Conservation (phyloP, 257 asterid species). For the Primulina tabacum region DNA sequence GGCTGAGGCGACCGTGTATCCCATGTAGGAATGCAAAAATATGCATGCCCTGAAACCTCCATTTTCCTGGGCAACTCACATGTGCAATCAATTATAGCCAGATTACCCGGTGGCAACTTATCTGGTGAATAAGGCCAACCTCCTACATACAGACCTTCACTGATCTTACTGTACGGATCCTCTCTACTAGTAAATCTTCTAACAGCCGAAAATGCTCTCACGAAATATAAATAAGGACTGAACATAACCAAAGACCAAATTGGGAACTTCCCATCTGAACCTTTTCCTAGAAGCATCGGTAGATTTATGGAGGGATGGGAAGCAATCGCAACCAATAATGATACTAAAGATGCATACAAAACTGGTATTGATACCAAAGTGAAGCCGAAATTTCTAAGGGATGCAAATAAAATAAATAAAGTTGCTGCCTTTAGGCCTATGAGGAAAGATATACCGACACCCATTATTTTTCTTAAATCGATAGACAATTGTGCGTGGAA, state of each 20-base stretch:
- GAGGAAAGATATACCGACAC: constrained; percentile 65
- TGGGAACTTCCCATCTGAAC: constrained; percentile 79
- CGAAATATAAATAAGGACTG: constrained; percentile 79
- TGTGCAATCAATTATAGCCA: constrained; percentile 85
- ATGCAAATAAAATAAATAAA: constrained; percentile 20
- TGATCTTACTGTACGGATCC: constrained; percentile 64
- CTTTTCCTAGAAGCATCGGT: constrained; percentile 76
- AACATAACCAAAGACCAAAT: constrained; percentile 67
- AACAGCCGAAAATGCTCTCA: constrained; percentile 64
- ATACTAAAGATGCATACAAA: constrained; percentile 67
- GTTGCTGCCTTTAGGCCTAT: constrained; percentile 64
- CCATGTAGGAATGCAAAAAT: constrained; percentile 85
- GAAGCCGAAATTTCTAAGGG: constrained; percentile 45
- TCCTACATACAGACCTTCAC: constrained; percentile 75
- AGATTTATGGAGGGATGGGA: constrained; percentile 79
- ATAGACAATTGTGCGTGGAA: background rate
- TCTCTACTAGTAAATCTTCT: constrained; percentile 73
- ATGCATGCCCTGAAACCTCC: constrained; percentile 56
- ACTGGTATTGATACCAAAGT: constrained; percentile 58
- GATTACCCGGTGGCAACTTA: constrained; percentile 80
- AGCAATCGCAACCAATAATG: constrained; percentile 71
- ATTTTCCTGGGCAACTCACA: constrained; percentile 84
- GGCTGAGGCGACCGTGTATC: constrained; percentile 88
- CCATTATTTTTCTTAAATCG: constrained; percentile 34
- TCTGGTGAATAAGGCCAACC: constrained; percentile 86